Percentiles rank a stretch among this genome's conserved stretches.
These are phyloP conservation scores for Dillenia suffruticosa DNA, from an alignment of 164 flowering plant genomes.

Conservation along the genomic window DNA sequence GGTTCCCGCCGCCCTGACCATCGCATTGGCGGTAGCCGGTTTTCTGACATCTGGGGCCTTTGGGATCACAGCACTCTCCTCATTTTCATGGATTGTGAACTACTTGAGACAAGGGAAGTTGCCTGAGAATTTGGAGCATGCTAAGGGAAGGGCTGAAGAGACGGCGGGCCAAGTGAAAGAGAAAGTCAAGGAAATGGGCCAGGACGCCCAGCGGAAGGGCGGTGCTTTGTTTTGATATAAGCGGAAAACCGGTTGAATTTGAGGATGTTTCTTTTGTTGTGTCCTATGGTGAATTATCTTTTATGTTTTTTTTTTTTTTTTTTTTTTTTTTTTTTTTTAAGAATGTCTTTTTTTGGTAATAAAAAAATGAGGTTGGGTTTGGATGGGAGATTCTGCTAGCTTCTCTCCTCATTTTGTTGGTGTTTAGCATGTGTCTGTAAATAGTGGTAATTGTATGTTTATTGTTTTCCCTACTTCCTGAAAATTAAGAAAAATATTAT, in stretches of 20 bases:
- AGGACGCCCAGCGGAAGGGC: constrained; percentile 29
- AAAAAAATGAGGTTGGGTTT: too few relatives aligned
- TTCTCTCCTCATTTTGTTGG: too few relatives aligned
- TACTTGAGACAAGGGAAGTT: constrained; percentile 22
- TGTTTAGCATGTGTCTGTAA: too few relatives aligned
- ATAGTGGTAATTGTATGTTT: too few relatives aligned
- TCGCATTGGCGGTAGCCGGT: constrained; percentile 55
- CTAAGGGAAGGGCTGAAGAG: constrained; percentile 36
- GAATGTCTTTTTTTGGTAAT: too few relatives aligned
- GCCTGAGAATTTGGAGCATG: constrained; percentile 34
- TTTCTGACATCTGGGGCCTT: constrained; percentile 72
- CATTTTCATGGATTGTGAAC: constrained; percentile 57
- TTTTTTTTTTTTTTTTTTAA: too few relatives aligned
- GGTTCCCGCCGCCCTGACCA: constrained; percentile 56
- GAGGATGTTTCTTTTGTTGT: too few relatives aligned
- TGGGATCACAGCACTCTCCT: constrained; percentile 60
- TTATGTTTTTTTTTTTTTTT: too few relatives aligned
- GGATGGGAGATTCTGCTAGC: too few relatives aligned
- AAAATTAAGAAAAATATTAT: too few relatives aligned
- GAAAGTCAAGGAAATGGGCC: constrained; percentile 42
- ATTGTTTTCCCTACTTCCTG: too few relatives aligned
- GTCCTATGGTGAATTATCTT: too few relatives aligned
- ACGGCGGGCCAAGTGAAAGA: constrained; percentile 40
- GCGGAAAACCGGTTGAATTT: neutral
- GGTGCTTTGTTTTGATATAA: neutral